Conservation (phyloP, 495 filamentous ascomycete genomes). For the Cetradonia linearis region DNA sequence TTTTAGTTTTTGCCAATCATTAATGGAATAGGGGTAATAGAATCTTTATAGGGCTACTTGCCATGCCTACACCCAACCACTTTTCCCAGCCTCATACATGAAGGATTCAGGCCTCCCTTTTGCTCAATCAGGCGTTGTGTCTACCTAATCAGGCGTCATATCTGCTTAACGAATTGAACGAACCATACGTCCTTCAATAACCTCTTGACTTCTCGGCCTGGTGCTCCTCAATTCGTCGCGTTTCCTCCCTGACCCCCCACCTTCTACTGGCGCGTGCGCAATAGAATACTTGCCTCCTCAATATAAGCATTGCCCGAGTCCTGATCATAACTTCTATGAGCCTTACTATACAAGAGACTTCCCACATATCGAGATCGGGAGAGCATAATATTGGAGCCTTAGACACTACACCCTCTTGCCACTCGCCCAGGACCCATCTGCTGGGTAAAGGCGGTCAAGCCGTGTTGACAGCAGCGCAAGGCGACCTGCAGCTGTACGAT, state of each 20-base stretch:
- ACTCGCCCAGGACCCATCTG: not conserved
- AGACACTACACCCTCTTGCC: not conserved
- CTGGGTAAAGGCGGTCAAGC: not conserved
- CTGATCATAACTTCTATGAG: not conserved
- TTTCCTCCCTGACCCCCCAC: constrained; percentile 1
- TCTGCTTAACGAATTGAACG: not conserved
- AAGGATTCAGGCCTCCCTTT: constrained; percentile 9
- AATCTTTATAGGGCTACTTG: not conserved
- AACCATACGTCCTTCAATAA: not conserved
- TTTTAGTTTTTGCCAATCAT: no score
- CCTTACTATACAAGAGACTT: not conserved
- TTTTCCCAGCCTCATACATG: constrained; percentile 4
- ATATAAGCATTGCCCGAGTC: not conserved
- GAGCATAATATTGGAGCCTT: constrained; percentile 5
- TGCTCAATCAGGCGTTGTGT: no score
- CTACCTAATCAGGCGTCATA: no score
- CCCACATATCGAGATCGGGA: not conserved
- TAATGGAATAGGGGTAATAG: no score
- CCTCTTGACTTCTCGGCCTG: not conserved
- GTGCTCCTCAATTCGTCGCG: not conserved
- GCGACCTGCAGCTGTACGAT: not conserved
- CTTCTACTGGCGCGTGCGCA: constrained; percentile 10
- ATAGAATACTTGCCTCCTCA: constrained; percentile 6
- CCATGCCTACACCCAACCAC: not conserved
- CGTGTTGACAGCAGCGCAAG: constrained; percentile 10